Evolutionary conservation across 768 basidiomycete genomes (phyloP).

Genomic region (Tylopilus plumbeoviolaceoides): DNA sequence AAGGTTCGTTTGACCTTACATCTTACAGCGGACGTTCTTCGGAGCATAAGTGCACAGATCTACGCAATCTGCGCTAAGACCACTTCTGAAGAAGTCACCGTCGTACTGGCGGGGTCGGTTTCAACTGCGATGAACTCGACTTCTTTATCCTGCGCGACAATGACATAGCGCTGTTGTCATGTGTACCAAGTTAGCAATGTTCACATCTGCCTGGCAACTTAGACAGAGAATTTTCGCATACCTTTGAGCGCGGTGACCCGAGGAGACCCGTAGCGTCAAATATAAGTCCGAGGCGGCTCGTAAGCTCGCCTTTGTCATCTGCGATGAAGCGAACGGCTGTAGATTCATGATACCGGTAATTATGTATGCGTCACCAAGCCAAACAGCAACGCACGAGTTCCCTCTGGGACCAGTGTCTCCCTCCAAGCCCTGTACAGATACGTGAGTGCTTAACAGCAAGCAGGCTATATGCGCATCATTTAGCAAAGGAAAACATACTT

Average conservation of each 20-base stretch:
- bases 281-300: slow-evolving; percentile 50
- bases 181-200: not conserved
- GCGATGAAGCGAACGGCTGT: slow-evolving; percentile 58
- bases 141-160: slow-evolving; percentile 55
- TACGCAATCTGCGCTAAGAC: slow-evolving; percentile 37
- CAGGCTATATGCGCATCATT: slow-evolving; percentile 4
- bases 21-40: not conserved
- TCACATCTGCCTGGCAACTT: not conserved
- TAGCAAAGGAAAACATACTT: slow-evolving; percentile 28
- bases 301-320: slow-evolving; percentile 62
- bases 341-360: not conserved
- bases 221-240: slow-evolving; percentile 13
- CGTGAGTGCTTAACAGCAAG: not conserved
- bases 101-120: slow-evolving; percentile 41
- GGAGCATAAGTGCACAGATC: not conserved
- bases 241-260: slow-evolving; percentile 67
- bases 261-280: slow-evolving; percentile 61
- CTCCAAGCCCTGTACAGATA: slow-evolving; percentile 56
- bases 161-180: slow-evolving; percentile 44
- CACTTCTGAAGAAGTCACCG: slow-evolving; percentile 48
- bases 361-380: slow-evolving; percentile 3
- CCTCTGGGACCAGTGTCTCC: slow-evolving; percentile 50
- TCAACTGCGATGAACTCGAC: slow-evolving; percentile 54
- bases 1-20: not conserved
- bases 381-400: slow-evolving; percentile 41